Evolutionary conservation across 305 asterid species (phyloP), one percentile per base, ranked within the genome.

Genomic region (Ilex paraguariensis): DNA sequence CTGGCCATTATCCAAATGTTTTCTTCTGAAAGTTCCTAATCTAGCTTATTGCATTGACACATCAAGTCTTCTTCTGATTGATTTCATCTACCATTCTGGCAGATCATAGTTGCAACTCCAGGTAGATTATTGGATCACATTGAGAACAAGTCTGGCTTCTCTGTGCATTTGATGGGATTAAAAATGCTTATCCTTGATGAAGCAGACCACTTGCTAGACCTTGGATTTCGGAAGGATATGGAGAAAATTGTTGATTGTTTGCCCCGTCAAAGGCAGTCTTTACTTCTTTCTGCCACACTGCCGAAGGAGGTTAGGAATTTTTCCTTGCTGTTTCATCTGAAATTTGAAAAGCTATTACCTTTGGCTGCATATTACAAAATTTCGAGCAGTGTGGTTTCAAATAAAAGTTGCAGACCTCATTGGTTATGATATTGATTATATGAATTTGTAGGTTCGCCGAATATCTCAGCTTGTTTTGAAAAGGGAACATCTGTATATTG

Each of bases 81-180:
- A 45, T 31, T 51, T 57, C 39, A 65, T 31, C 42, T 70, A 57
- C 72, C 60, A 39, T 73, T 59, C 72, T 60, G 81, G 80, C 83
- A 88, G 96, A 85, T 91, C 70, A 77, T 92, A 66, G 85, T 93
- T 60, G 98, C 97, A 28, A 93, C 98, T 63, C 98, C 98, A 55
- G 95, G 96, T 78, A 87, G 97, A 80, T 77, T 93, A 73, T 74
- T 93, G 75, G 98, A 93, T 75, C 98, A 93, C 74, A 72, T 93
- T 51, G 98, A 90, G 81, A 90, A 84, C 83, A 93, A 87, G 83
- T 87, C 98, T 74, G 85, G 86, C 66, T 78, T 93, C 66, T 87
- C 97, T 16, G 73, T 77, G 57, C 94, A 94, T 31, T 81, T 93
- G 71, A 93, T 85, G 97, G 83, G 92, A 75, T 79, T 87, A 74